Evolutionary conservation across 129 eudicot genomes (phyloP).

Genomic region (Oenanthe sinensis): DNA sequence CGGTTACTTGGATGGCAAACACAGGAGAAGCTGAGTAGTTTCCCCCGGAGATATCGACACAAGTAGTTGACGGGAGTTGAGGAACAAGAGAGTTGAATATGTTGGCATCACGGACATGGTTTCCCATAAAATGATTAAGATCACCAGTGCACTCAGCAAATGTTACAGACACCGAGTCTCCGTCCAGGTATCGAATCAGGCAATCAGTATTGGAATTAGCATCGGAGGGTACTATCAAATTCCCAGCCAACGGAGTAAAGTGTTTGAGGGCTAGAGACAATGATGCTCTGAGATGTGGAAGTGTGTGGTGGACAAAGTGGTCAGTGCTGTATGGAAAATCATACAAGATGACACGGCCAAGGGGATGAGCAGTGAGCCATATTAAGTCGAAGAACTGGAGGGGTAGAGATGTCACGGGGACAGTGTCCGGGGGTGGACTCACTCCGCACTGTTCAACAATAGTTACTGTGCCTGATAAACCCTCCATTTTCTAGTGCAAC

Average conservation of each 20-base stretch:
- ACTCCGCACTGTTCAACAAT: background rate
- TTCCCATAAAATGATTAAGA: background rate
- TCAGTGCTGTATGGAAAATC: background rate
- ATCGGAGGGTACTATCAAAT: background rate
- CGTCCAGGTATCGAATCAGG: slow-evolving; percentile 11
- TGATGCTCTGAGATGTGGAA: background rate
- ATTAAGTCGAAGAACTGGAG: background rate
- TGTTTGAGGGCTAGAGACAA: slow-evolving; percentile 1
- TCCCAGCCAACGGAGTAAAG: slow-evolving; percentile 1
- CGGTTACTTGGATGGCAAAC: slow-evolving; percentile 29
- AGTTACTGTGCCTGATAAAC: background rate
- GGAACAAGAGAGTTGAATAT: slow-evolving; percentile 16
- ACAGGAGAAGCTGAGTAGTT: slow-evolving; percentile 10
- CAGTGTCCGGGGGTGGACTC: background rate
- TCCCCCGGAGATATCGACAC: background rate
- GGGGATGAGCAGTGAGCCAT: slow-evolving; percentile 5
- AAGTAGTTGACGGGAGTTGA: background rate
- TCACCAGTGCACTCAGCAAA: slow-evolving; percentile 13
- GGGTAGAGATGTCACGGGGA: background rate
- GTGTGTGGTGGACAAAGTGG: background rate
- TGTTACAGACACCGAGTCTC: slow-evolving; percentile 26
- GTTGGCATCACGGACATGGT: slow-evolving; percentile 1
- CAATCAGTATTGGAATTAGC: background rate
- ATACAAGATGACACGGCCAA: background rate
- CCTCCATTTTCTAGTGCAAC: background rate